Base-by-base conservation (phyloP, 257 asterid genomes). In the Marsdenia floribunda region DNA sequence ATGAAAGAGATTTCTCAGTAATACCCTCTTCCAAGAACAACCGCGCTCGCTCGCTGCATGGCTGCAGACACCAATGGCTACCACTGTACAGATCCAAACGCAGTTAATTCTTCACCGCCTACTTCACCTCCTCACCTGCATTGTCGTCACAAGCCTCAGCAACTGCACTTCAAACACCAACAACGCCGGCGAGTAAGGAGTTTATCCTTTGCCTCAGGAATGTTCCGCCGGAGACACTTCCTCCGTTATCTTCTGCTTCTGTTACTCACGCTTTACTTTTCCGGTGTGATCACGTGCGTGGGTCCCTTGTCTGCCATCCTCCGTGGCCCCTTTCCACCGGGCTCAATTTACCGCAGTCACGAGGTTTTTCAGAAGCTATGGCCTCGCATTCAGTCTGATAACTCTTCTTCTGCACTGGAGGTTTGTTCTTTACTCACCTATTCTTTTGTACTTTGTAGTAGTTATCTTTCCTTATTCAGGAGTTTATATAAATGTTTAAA, bases 301-400 rank as follows among this genome's bases (percentile, higher is more conserved):
- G 91, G 97, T 0, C 92, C 92, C 72, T 73, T 91, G 78, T 46
- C 84, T 6, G 87, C 83, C 53, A 54, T 89, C 81, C 83, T 91
- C 60, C 92, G 40, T 11, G 49, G 49, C 87, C 86, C n/a, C 81
- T 87, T 78, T 75, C 77, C 70, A 38, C 85, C 87, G 16, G 94
- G 92, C 64, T 87, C 96, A 40, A 76, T 87, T 73, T 91, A 91
- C 85, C 89, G 86, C 29, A 90, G 93, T 83, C 90, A 90, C 12
- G 86, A 90, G 46, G 76, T 87, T 59, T 91, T 91, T 47, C 54
- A 76, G 71, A 83, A 85, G 24, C 79, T 91, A 0, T 88, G 96
- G 97, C 91, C 88, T 19, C 87, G 86, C 44, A 91, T 91, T 69
- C 84, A 87, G 76, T 79, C 88, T 35, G 96, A 91, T 73, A 90